Evolutionary conservation across 2,329 filamentous ascomycete species (phyloP), one percentile per base, ranked within the genome.

Genomic region (Colletotrichum sojae): DNA sequence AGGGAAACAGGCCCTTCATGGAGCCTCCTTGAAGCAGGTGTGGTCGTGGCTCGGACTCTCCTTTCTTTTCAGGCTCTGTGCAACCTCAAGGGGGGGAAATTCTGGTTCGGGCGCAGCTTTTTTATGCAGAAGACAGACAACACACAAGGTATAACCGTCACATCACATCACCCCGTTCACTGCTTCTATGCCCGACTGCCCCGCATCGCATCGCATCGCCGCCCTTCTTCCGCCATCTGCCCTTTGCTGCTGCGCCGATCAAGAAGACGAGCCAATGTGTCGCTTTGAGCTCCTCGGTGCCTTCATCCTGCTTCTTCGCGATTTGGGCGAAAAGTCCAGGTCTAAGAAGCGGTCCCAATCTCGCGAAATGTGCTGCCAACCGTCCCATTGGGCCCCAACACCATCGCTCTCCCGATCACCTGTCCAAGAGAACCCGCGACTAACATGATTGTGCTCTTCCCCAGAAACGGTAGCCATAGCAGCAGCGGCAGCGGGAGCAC

Each of bases 261-360:
- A 43, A 6, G 6, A 20, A 43, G 43, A 46, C 58, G 53, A 57
- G 59, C 62, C 71, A 73, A 88, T 88, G 86, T 88, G 86, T 79
- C 85, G 86, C 18, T 86, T 84, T 75, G 86, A 88, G 78, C 82
- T 85, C 20, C 73, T 88, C 31, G 86, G 86, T 31, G 81, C 81
- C 51, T 79, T 87, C 46, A 82, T 88, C 65, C 80, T 88, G 71
- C 78, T 83, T 46, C 72, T 83, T 31, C 83, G 84, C 73, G 79
- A 83, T 71, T 79, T 87, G 61, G 72, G 77, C 71, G 78, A 83
- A 73, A 78, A 75, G 40, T 76, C 83, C 63, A 78, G 75, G 64
- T 77, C 78, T 58, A 80, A 74, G 75, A 81, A 77, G 67, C 68
- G 53, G 54, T 61, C 58, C 16, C 67, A 51, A 36, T 22, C 63